Conservation (phyloP, 169 alveolate species). For the Plasmodium inui region DNA sequence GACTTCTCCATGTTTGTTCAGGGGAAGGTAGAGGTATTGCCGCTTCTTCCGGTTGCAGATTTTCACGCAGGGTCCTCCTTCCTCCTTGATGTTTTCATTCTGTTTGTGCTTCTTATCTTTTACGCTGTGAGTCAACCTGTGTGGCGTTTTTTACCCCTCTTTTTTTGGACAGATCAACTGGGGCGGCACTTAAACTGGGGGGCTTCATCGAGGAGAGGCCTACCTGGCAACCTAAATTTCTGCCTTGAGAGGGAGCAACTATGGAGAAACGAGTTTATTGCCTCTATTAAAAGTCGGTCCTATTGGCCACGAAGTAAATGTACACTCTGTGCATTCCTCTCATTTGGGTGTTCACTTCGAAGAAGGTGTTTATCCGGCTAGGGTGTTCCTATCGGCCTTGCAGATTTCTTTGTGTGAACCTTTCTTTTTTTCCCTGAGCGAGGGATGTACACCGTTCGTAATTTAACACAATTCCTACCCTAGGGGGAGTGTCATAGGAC, state of each 20-base stretch:
- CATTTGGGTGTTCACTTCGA: background rate
- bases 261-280: background rate
- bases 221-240: background rate
- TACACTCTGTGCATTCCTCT: background rate
- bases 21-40: background rate
- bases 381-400: background rate
- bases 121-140: background rate
- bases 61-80: background rate
- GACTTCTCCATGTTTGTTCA: slow-evolving; percentile 45
- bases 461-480: background rate
- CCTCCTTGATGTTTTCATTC: background rate
- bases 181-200: background rate
- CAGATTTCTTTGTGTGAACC: background rate
- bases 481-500: background rate
- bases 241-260: background rate
- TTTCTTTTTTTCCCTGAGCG: background rate
- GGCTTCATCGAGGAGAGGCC: background rate
- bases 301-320: background rate
- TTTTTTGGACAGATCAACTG: background rate
- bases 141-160: background rate
- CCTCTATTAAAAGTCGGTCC: background rate
- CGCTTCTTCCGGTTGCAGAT: background rate
- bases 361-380: background rate
- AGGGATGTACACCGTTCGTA: background rate
- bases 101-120: background rate